Evolutionary conservation across 805 yeast species (phyloP), one percentile per base, ranked within the genome.

Genomic region (Monosporozyma unispora): DNA sequence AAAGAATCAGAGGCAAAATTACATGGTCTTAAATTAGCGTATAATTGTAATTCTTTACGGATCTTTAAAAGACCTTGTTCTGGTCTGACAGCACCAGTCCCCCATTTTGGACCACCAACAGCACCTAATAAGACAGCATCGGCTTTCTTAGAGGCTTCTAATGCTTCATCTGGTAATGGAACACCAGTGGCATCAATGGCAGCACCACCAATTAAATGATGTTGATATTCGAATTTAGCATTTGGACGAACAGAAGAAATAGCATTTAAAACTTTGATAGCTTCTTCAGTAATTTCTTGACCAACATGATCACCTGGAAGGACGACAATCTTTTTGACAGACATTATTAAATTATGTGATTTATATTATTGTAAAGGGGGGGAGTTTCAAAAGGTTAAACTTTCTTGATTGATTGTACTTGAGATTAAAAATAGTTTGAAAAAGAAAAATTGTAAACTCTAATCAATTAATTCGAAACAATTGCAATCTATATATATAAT

Each of bases 71-170:
- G 77, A 52, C 99, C 99, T 71, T 88, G 98, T 69, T 93, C 99
- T 47, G 99, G 99, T 73, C 99, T 82, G 44, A 91, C 98, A 11
- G 77, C 64, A 46, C 97, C 97, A 25, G 97, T 87, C 35, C 98
- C 98, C 99, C 99, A 93, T 72, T 93, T 93, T 53, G 99, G 99
- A 31, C 99, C 99, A 55, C 99, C 99, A 31, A 93, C 99, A 8
- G 99, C 96, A 57, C 99, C 99, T 50, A 93, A 76, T 56, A 93
- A 73, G n/a, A 93, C 96, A 23, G 98, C 99, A 66, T 91, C 95
- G 1, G 98, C 84, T 43, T 72, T 71, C 70, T 87, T 89, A 35
- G 97, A 78, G 9, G 96, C 89, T 44, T 72, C 85, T 45, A 93
- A 75, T 3, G 96, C 78, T 50, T 76, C 91, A 52, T 85, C 95